A percentile compares a stretch with the other conserved stretches of the same genome.
These are phyloP conservation scores for Mychonastes homosphaera DNA, from an alignment of 139 green algal species.

Conservation along the genomic window DNA sequence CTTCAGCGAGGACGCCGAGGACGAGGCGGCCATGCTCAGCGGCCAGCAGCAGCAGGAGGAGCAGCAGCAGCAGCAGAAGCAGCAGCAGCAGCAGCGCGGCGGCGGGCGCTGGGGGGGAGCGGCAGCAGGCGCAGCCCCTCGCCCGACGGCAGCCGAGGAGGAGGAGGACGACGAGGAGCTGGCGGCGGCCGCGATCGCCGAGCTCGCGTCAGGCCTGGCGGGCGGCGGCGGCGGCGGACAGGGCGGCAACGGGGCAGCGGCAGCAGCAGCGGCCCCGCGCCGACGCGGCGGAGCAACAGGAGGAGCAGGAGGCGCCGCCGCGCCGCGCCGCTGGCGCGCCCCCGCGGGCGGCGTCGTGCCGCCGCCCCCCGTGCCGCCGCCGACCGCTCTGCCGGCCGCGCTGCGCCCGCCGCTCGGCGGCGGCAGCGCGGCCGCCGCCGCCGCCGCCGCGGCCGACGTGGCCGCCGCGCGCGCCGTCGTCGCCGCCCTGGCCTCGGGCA, in stretches of 20 bases:
- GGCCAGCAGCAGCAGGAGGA: neutral
- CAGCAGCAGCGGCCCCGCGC: neutral
- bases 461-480: neutral
- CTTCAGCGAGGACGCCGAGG: too few species aligned
- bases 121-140: too few species aligned
- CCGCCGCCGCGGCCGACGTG: constrained; percentile 13
- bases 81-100: neutral
- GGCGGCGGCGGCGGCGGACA: neutral
- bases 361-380: too few species aligned
- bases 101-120: neutral
- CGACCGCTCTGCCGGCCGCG: too few species aligned
- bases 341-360: too few species aligned
- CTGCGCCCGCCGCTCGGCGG: too few species aligned
- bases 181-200: neutral
- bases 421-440: too few species aligned
- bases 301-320: constrained; percentile 6
- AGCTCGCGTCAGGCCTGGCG: neutral
- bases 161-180: too few species aligned
- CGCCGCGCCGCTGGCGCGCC: neutral
- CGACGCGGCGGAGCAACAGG: neutral
- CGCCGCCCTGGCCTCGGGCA: too few species aligned
- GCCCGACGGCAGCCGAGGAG: too few species aligned
- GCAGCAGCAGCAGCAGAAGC: neutral
- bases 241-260: neutral
- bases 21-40: neutral